phyloP scores from a whole-genome alignment of 2,329 filamentous ascomycete species.

The Talaromyces verruculosus region DNA sequence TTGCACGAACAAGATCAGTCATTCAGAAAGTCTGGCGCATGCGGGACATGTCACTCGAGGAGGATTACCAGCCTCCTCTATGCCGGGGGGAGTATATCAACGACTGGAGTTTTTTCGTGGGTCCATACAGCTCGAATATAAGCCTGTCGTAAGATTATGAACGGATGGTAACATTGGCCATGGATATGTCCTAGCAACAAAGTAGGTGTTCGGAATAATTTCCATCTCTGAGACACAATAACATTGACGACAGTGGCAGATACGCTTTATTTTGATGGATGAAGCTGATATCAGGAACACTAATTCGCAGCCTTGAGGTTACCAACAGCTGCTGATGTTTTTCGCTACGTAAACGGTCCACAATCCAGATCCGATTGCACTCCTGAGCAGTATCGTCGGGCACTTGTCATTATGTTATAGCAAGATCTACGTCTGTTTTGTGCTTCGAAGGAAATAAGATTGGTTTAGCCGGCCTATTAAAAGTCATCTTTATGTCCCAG shows the following conservation, averaged over 20 bases:
- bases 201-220: neutral
- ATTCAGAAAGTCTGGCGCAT: slow-evolving; percentile 52
- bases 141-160: slow-evolving; percentile 37
- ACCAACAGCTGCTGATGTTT: neutral
- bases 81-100: slow-evolving; percentile 30
- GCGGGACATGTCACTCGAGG: slow-evolving; percentile 39
- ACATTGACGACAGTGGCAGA: neutral
- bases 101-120: slow-evolving; percentile 47
- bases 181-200: neutral
- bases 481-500: neutral
- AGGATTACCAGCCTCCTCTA: slow-evolving; percentile 12
- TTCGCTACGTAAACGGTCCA: no score
- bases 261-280: neutral
- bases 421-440: neutral
- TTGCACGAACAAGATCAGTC: slow-evolving; percentile 48
- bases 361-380: neutral
- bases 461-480: neutral
- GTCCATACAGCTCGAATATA: slow-evolving; percentile 44
- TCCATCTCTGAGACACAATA: neutral
- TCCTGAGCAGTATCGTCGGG: neutral
- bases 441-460: neutral
- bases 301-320: neutral
- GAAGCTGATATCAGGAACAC: neutral
- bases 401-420: neutral
- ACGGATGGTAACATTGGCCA: neutral